These are phyloP conservation scores for Peronospora belbahrii DNA, from an alignment of 352 stramenopile genomes.

Conservation along the genomic window DNA sequence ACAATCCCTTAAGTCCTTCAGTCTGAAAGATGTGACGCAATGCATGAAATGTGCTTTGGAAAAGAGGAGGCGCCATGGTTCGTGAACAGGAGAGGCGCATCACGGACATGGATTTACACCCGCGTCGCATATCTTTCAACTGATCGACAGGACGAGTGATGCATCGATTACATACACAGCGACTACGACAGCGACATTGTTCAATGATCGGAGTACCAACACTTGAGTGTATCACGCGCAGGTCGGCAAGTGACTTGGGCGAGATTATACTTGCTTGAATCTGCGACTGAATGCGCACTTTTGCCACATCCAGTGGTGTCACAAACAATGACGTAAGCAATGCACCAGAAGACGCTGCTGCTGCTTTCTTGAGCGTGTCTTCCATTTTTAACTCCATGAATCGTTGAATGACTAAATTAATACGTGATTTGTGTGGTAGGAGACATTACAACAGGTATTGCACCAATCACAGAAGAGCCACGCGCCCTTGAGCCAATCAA, in stretches of 20 bases:
- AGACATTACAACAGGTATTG: conserved; percentile 5
- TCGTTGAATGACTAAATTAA: background rate
- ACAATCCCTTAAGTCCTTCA: conserved; percentile 75
- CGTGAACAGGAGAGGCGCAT: conserved; percentile 46
- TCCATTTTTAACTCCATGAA: conserved; percentile 20
- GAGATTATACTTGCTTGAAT: conserved; percentile 21
- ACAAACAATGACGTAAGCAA: conserved; percentile 80
- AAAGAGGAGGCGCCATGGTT: conserved; percentile 21
- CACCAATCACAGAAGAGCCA: conserved; percentile 21
- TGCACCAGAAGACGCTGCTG: conserved; percentile 55
- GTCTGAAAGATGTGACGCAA: conserved; percentile 74
- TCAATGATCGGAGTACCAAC: conserved; percentile 16
- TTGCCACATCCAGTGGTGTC: conserved; percentile 75
- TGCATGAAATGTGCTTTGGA: conserved; percentile 54
- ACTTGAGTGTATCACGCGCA: conserved; percentile 14
- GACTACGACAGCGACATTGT: conserved; percentile 40
- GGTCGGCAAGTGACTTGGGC: conserved; percentile 10
- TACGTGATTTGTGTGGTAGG: background rate
- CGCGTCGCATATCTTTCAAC: conserved; percentile 19
- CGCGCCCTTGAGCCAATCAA: conserved; percentile 17
- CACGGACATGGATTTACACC: conserved; percentile 14
- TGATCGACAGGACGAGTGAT: conserved; percentile 45
- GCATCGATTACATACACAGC: conserved; percentile 45
- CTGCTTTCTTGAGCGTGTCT: conserved; percentile 60
- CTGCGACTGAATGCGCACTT: conserved; percentile 76